Evolutionary conservation across 2,329 filamentous ascomycete species (phyloP), one percentile per base, ranked within the genome.

Genomic region (Gnomoniopsis smithogilvyi): DNA sequence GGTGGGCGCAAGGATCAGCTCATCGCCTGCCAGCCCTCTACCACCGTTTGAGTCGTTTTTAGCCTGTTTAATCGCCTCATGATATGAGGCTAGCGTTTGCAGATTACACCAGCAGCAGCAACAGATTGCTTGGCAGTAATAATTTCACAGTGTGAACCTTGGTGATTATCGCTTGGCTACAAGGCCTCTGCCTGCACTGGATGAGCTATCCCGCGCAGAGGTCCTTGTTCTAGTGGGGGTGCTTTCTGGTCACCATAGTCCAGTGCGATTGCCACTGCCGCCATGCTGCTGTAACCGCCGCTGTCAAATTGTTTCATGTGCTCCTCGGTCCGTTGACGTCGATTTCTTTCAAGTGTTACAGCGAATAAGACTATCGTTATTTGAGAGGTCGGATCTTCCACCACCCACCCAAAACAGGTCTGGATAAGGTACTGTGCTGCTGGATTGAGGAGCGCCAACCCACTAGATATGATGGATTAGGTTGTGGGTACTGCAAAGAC

Each of bases 31-130:
- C 38, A 46, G 36, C 51, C 51, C 19, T 46, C 51, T 26, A 49
- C 51, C 51, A 41, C 46, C 24, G 46, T 51, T 41, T 22, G 54
- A 51, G n/a, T 56, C 54, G 54, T n/a, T 21, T 33, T 21, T 51
- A 41, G 38, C 38, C 38, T 41, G 38, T 12, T 54, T 54, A 57
- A 22, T 54, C 45, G 56, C 56, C 56, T 58, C 33, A 30, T 46
- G 41, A 48, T 48, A 49, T 48, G 14, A 26, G 19, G 34, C 55
- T 33, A 51, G 26, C 24, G 24, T 36, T 51, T 30, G 43, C 46
- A 33, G 34, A 45, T 19, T 21, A 14, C n/a, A 41, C 38, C 26
- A 30, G 26, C 26, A 30, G 26, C 26, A 30, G 41, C 53, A n/a
- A 48, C 53, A 33, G 48, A 45, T 30, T 30, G 53, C 47, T 51